Evolutionary conservation across 2,329 filamentous ascomycete genomes (phyloP), one percentile per base, ranked within the genome.

Genomic region (Pseudogymnoascus sp.): DNA sequence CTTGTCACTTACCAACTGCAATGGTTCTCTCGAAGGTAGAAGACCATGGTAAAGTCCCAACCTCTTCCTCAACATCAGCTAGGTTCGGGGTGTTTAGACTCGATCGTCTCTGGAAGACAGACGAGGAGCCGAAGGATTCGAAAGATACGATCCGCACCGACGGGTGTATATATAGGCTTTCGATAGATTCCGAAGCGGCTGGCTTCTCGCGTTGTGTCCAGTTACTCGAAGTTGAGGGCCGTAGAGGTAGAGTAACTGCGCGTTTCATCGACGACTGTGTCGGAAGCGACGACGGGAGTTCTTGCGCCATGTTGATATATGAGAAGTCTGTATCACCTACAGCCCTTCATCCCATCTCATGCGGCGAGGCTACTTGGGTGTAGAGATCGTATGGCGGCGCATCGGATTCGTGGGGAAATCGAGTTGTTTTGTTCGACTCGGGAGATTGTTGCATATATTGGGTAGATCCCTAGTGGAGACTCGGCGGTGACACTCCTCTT

Each of bases 21-120:
- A 96, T 86, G 0, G 90, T 93, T 70, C 88, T 84, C 75, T 96
- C 91, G 1, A 89, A 84, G n/a, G 85, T 81, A 2, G 89, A 89
- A 60, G 82, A 83, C 86, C 89, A 93, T 62, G 88, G 81, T 60
- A 95, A 77, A 0, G 86, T 86, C 66, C 88, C 86, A 23, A 84
- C 78, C 64, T 83, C 73, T 64, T 83, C 74, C 69, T 82, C 62
- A 69, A 75, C 34, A 71, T 73, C 67, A 73, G 71, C 61, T 71
- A 71, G 66, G 72, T 71, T 66, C 62, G 67, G 69, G 63, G 64
- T 68, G 34, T 66, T 72, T 21, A 69, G 71, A 16, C 66, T 62
- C 2, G 67, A 62, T 21, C 64, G 65, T 51, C 45, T 51, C 45
- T 51, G 45, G 4, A 51, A 51, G 45, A 14, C 45, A 26, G 45